phyloP scores from a whole-genome alignment of 805 yeast genomes.

The Starmerella riodocensis region DNA sequence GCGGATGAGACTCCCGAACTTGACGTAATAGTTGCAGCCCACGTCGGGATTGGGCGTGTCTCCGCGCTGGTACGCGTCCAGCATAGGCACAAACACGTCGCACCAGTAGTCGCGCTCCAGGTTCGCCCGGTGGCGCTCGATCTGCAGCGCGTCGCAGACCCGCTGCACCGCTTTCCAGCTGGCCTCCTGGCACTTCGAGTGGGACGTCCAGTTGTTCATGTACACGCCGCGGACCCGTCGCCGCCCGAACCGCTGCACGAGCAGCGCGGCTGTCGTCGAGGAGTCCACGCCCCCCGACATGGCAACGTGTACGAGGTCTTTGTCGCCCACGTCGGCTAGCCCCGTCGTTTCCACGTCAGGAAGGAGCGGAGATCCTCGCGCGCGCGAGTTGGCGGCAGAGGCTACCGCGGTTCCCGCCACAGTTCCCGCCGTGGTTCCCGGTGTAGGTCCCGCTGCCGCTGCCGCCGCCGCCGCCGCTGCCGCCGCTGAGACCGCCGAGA shows the following conservation, averaged over 20 bases:
- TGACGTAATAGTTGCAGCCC: constrained; percentile 70
- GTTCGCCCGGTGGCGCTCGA: constrained; percentile 63
- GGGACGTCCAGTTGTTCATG: constrained; percentile 77
- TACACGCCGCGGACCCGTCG: constrained; percentile 65
- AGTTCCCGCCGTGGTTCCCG: too few species aligned
- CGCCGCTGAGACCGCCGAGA: too few species aligned
- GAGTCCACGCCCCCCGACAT: constrained; percentile 98
- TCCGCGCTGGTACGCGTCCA: constrained; percentile 55
- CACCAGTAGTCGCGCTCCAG: constrained; percentile 89
- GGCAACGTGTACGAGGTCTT: constrained; percentile 64
- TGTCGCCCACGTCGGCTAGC: too few species aligned
- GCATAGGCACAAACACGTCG: constrained; percentile 86
- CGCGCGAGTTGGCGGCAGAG: too few species aligned
- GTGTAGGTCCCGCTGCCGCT: too few species aligned
- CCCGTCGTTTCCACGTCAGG: too few species aligned
- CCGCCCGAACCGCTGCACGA: constrained; percentile 33
- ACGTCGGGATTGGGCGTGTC: constrained; percentile 92
- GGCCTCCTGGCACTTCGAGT: constrained; percentile 57
- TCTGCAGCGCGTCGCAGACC: constrained; percentile 46
- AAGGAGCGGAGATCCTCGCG: too few species aligned
- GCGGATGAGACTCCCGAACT: constrained; percentile 67
- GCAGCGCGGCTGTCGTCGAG: constrained; percentile 65
- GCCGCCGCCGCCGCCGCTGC: too few species aligned
- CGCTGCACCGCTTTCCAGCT: constrained; percentile 78
- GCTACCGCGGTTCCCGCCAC: too few species aligned